A percentile compares a stretch with the other conserved stretches of the same genome.
Conservation (phyloP, 2,329 filamentous ascomycete genomes). For the Grosmannia clavigera region DNA sequence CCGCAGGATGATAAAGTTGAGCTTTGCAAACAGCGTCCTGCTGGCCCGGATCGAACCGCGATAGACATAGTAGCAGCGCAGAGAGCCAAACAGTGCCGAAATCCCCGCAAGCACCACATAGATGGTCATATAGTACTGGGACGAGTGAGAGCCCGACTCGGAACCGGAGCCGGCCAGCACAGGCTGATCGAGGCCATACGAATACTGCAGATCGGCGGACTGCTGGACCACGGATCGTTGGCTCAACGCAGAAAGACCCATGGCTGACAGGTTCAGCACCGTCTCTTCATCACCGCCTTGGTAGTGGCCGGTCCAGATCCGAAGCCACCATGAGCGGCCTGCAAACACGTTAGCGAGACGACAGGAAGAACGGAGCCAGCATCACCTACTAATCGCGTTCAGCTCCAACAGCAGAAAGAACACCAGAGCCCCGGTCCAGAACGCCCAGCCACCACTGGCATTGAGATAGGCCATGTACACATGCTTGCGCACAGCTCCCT, state of each 20-base stretch:
- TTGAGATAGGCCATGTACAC: slow-evolving; percentile 59
- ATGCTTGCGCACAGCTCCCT: slow-evolving; percentile 52
- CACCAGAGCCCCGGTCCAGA: slow-evolving; percentile 43
- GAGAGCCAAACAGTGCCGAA: slow-evolving; percentile 45
- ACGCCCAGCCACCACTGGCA: slow-evolving; percentile 49
- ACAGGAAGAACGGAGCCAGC: background rate
- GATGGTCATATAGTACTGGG: slow-evolving; percentile 54
- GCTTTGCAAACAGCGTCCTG: slow-evolving; percentile 51
- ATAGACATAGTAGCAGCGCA: slow-evolving; percentile 52
- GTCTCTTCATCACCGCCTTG: slow-evolving; percentile 17
- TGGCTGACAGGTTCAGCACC: slow-evolving; percentile 1
- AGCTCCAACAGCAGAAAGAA: slow-evolving; percentile 43
- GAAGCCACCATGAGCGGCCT: slow-evolving; percentile 49
- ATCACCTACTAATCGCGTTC: slow-evolving; percentile 37
- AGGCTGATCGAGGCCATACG: background rate
- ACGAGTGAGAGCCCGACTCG: slow-evolving; percentile 17
- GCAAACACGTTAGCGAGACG: background rate
- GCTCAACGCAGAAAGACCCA: background rate
- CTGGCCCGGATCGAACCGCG: slow-evolving; percentile 56
- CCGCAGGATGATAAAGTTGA: slow-evolving; percentile 55
- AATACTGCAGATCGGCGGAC: background rate
- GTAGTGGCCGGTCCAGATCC: slow-evolving; percentile 44
- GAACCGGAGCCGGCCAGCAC: background rate
- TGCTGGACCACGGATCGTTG: background rate
- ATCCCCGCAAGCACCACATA: slow-evolving; percentile 50